These are phyloP conservation scores for Umbelopsis vinacea DNA, from an alignment of 192 early-diverging fungal genomes.

Conservation along the genomic window DNA sequence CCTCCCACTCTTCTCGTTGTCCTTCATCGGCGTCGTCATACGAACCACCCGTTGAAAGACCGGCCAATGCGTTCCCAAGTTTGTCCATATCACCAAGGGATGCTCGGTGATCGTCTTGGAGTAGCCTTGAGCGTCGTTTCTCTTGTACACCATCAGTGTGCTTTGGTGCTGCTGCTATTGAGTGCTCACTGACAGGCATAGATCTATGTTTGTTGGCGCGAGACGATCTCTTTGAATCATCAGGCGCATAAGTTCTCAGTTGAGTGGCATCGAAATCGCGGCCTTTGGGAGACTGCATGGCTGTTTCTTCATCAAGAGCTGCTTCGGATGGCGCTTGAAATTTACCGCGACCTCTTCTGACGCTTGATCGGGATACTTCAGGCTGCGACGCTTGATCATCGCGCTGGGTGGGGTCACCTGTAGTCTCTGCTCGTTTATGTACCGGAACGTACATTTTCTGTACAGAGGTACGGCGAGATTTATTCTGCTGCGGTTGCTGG, in stretches of 20 bases:
- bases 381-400: constrained; percentile 6
- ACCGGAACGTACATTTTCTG: constrained; percentile 22
- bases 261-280: neutral
- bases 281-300: neutral
- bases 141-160: neutral
- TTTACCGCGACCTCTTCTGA: constrained; percentile 1
- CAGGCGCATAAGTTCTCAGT: neutral
- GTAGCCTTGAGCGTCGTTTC: neutral
- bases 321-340: neutral
- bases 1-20: constrained; percentile 40
- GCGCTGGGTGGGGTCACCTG: neutral
- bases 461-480: constrained; percentile 22
- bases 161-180: neutral
- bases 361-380: constrained; percentile 5
- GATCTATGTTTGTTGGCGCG: constrained; percentile 21
- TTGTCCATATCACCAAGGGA: neutral
- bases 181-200: neutral
- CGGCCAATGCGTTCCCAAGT: constrained; percentile 1
- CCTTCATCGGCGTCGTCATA: constrained; percentile 21
- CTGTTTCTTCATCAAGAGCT: constrained; percentile 3
- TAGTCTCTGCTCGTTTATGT: constrained; percentile 15
- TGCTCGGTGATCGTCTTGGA: neutral
- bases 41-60: constrained; percentile 6
- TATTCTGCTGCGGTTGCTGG: neutral
- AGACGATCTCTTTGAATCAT: neutral